Conservation (phyloP, 352 stramenopile species). For the Phytophthora litchii region DNA sequence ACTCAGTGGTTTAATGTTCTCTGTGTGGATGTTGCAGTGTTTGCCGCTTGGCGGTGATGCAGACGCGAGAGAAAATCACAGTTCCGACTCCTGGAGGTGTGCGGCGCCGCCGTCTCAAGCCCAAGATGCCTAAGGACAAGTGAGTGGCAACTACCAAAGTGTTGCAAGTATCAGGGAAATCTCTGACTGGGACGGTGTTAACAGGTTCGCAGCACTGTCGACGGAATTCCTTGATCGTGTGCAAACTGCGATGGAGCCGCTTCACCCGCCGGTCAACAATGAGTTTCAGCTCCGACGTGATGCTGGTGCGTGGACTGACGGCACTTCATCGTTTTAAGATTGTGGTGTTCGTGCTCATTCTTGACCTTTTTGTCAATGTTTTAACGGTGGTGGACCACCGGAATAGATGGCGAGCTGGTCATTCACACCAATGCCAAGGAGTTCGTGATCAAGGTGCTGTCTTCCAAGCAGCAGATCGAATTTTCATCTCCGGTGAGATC, state of each 20-base stretch:
- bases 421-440: conserved; percentile 58
- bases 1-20: conserved; percentile 1
- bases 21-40: conserved; percentile 16
- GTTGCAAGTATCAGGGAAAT: neutral
- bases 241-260: conserved; percentile 55
- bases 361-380: neutral
- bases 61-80: conserved; percentile 45
- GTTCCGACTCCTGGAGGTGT: conserved; percentile 30
- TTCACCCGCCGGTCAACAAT: conserved; percentile 69
- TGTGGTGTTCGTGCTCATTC: neutral
- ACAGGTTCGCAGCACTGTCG: conserved; percentile 60
- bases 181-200: conserved; percentile 2
- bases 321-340: too few species aligned
- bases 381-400: neutral
- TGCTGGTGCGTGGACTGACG: conserved; percentile 41
- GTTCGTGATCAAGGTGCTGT: conserved; percentile 66
- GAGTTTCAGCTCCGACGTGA: conserved; percentile 57
- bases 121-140: conserved; percentile 63
- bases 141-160: conserved; percentile 21
- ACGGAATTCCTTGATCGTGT: conserved; percentile 71
- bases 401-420: conserved; percentile 45
- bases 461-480: conserved; percentile 71
- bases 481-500: conserved; percentile 62
- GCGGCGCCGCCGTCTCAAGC: conserved; percentile 46
- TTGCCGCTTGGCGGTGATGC: conserved; percentile 9